Evolutionary conservation across 768 basidiomycete species (phyloP), one percentile per base, ranked within the genome.

Genomic region (Leccinum fibrillosum): DNA sequence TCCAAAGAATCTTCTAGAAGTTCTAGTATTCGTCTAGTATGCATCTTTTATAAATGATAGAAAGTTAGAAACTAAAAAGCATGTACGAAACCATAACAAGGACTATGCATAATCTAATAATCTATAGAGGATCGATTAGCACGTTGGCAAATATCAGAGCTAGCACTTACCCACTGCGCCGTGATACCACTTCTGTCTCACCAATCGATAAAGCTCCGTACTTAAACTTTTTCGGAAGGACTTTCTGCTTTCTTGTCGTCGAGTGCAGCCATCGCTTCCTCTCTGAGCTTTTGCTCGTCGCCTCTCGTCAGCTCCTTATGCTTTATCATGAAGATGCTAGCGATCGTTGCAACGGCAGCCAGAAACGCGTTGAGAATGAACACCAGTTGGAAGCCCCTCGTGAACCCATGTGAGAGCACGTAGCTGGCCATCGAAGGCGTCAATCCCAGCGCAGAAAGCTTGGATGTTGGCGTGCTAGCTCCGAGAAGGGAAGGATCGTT

Each of bases 361-460:
- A 87, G 68, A 2, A 76, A 75, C 2, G 83, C 82, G 59, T 88
- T 82, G 57, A 89, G 74, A 39, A 85, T 76, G 71, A 89, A 90
- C 2, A 89, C 74, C 4, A 74, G 67, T 42, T 77, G 70, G 69
- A 89, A 86, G 2, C 88, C 88, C 17, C 67, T 68, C 21, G 79
- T 82, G 70, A 83, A 85, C 1, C 81, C 85, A 9, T 75, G 57
- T 8, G 71, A 69, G 25, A 88, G 72, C 49, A 84, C 78, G 19
- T 73, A 69, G 2, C 58, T 60, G 2, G 81, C 80, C 25, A 73
- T 66, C 5, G 62, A 63, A 0, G 66, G 8, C 0, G 80, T 71
- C 11, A 87, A 62, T 4, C 75, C 75, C 21, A 79, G 28, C 0
- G 67, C 55, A 0, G 65, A 21, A 0, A 79, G 76, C 5, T 65